phyloP scores from a whole-genome alignment of 2,329 filamentous ascomycete genomes.

The Trichoderma arundinaceum region DNA sequence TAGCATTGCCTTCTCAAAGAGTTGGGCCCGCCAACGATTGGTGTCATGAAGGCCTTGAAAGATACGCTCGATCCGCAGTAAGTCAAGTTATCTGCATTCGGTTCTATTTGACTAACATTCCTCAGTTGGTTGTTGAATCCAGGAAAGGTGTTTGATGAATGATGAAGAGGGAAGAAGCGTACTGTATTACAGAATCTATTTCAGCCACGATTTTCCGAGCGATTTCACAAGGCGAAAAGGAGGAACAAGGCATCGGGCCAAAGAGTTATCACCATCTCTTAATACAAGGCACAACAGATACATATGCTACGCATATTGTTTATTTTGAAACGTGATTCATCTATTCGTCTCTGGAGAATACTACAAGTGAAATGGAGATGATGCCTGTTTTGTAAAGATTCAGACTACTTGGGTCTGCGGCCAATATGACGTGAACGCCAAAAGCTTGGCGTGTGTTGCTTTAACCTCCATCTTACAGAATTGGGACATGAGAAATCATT shows the following conservation, averaged over 20 bases:
- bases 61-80: slow-evolving; percentile 63
- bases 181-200: background rate
- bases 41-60: slow-evolving; percentile 71
- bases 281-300: too few relatives aligned
- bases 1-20: slow-evolving; percentile 64
- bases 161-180: background rate
- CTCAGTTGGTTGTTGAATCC: slow-evolving; percentile 69
- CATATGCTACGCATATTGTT: too few relatives aligned
- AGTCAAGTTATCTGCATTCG: slow-evolving; percentile 23
- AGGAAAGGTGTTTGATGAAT: slow-evolving; percentile 68
- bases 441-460: too few relatives aligned
- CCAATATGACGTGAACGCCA: too few relatives aligned
- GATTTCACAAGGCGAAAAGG: background rate
- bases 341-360: too few relatives aligned
- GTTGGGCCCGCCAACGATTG: slow-evolving; percentile 66
- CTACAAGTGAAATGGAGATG: too few relatives aligned
- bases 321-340: too few relatives aligned
- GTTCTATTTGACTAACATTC: background rate
- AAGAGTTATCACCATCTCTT: too few relatives aligned
- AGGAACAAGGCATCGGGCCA: too few relatives aligned
- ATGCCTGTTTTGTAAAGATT: too few relatives aligned
- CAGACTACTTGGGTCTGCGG: too few relatives aligned
- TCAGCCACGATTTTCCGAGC: background rate
- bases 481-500: background rate
- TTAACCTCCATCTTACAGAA: too few relatives aligned